Conservation (phyloP, 192 early-diverging fungal species). For the Coemansia sp. region DNA sequence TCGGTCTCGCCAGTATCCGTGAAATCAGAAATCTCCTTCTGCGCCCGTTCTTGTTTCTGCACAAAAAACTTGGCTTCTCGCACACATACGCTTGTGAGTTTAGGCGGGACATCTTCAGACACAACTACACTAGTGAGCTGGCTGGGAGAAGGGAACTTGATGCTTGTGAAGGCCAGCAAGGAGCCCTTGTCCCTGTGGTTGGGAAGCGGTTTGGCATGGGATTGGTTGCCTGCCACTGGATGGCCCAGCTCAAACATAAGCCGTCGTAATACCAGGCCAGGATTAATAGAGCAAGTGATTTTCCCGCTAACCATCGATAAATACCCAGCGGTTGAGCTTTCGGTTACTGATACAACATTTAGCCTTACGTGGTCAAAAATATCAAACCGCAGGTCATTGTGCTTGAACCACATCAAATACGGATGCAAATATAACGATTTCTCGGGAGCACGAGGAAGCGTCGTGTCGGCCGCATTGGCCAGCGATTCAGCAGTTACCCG, state of each 20-base stretch:
- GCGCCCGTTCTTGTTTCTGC: constrained; percentile 35
- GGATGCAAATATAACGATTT: not conserved
- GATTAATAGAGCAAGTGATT: constrained; percentile 19
- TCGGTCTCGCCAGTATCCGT: no score
- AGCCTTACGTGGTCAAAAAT: constrained; percentile 18
- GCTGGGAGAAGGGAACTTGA: constrained; percentile 50
- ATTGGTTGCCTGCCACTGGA: constrained; percentile 60
- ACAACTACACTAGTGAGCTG: constrained; percentile 14
- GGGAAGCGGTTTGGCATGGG: constrained; percentile 52
- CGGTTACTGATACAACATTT: constrained; percentile 3
- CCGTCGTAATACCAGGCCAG: constrained; percentile 55
- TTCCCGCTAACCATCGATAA: constrained; percentile 25
- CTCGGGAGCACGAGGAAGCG: not conserved
- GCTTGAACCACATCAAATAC: constrained; percentile 21
- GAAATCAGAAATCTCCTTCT: constrained; percentile 34
- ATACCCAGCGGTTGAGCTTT: constrained; percentile 26
- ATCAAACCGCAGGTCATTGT: constrained; percentile 38
- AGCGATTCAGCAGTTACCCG: constrained; percentile 35
- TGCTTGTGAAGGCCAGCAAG: constrained; percentile 40
- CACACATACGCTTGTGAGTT: constrained; percentile 56
- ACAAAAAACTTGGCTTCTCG: constrained; percentile 59
- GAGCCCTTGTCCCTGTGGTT: constrained; percentile 62
- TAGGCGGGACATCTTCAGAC: constrained; percentile 47
- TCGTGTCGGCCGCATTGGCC: not conserved
- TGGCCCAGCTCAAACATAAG: constrained; percentile 46